These are phyloP conservation scores for Glebionis coronaria DNA, from an alignment of 129 eudicot species.

Conservation along the genomic window DNA sequence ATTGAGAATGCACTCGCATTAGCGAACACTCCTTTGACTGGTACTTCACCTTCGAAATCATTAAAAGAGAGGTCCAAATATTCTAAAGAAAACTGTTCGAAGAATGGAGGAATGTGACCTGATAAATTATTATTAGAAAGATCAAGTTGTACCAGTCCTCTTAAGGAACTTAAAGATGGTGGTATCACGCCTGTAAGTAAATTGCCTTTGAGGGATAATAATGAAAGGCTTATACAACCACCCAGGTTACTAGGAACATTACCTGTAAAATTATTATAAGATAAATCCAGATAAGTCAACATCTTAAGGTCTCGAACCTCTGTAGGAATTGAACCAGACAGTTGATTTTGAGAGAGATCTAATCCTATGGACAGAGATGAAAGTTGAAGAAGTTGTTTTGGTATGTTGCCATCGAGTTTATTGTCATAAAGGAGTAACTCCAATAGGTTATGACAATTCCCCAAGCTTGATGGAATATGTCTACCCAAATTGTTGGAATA, in stretches of 20 bases:
- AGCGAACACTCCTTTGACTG: conserved; percentile 21
- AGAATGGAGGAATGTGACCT: conserved; percentile 28
- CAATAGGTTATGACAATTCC: not conserved
- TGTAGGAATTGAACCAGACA: conserved; percentile 8
- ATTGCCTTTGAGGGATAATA: conserved; percentile 1
- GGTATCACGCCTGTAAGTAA: conserved; percentile 19
- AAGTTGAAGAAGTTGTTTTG: conserved; percentile 15
- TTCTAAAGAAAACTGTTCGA: conserved; percentile 14
- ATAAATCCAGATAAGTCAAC: conserved; percentile 4
- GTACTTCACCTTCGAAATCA: conserved; percentile 34
- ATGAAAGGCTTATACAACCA: conserved; percentile 23
- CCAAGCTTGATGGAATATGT: not conserved
- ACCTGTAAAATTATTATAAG: conserved; percentile 19
- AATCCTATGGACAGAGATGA: not conserved
- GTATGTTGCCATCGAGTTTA: conserved; percentile 14
- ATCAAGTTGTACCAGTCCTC: conserved; percentile 23
- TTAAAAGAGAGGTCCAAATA: conserved; percentile 28
- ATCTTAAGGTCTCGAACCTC: conserved; percentile 20
- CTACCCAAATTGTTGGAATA: not conserved
- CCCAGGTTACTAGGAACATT: conserved; percentile 13
- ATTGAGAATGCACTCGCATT: conserved; percentile 18
- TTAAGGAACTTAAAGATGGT: conserved; percentile 13
- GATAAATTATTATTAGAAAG: conserved; percentile 33
- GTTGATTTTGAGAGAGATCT: conserved; percentile 1
- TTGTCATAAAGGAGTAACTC: not conserved